Base-by-base conservation (phyloP, 441 rosid species). In the Mallotus repandus region DNA sequence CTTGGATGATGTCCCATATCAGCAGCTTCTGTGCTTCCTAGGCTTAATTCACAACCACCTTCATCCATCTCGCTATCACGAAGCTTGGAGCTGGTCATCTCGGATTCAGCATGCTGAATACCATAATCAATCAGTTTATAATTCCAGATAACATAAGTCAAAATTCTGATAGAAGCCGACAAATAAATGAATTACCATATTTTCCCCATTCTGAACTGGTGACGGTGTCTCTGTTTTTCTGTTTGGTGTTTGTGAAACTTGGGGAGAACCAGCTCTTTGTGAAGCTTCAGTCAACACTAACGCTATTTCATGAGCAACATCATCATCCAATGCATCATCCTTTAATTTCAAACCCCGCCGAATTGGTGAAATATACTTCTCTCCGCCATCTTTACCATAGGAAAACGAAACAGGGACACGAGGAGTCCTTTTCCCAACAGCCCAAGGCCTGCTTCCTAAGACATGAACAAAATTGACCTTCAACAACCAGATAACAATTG, bases 401-500 rank as follows among this genome's bases (percentile, higher is more conserved):
- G 88, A 67, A 79, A 72, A 76, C 74, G 91, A 83, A 78, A 97
- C 92, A 66, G 88, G 97, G 70, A 91, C 67, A 46, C 99, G 95
- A 70, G 99, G 98, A 73, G 98, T 97, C 87, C 99, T 91, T 86
- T 85, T 97, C 73, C 94, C 85, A 81, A 91, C 89, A 65, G 96
- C 94, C 88, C 88, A 89, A 63, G 89, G 93, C 78, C 86, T 87
- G 66, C 71, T 85, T 85, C 74, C 99, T 97, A 74, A 76, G 71
- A 63, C 8, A 66, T 49, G 66, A 66, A 52, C 5, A 74, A 65
- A 64, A 49, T n/a, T 46, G 52, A 77, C 12, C 61, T 29, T 73
- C 14, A 25, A 21, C 13, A 25, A 67, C 9, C 46, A 5, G 2
- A 54, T 35, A 7, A 49, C 56, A 29, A 53, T 43, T 69, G 49